Evolutionary conservation across 2,329 filamentous ascomycete species (phyloP), one percentile per base, ranked within the genome.

Genomic region (Cordyceps fumosorosea): DNA sequence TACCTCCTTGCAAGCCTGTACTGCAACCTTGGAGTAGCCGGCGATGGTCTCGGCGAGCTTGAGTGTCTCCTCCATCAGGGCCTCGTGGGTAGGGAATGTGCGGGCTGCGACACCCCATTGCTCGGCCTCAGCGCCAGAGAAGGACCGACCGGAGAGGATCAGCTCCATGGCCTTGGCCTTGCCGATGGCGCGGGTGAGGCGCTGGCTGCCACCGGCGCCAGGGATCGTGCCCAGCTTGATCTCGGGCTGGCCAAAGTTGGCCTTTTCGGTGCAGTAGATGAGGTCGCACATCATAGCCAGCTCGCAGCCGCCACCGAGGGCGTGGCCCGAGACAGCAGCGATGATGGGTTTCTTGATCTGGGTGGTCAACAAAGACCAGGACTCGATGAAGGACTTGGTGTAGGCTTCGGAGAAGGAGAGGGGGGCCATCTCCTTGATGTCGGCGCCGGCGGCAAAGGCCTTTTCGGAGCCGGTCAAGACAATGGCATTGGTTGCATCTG

Each of bases 361-460:
- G 22, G 88, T 91, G 29, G 91, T 89, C 53, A 97, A 84, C 65
- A 89, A 83, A 6, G 92, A 96, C 95, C 95, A 99, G 11, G 87
- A 87, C 74, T 96, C 92, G 76, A 99, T 98, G 76, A 99, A 99
- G 72, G 96, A 91, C 67, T 81, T 86, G 54, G 86, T 89, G 79
- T 97, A 98, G 45, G 95, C 93, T 66, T 88, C 81, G 65, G 90
- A 85, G 78, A 99, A 99, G 61, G 88, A 93, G 45, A 97, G 85
- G 64, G 91, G 88, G 34, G 91, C 90, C 95, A 99, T 99, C 78
- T 99, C 95, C 77, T 98, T 98, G 80, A 99, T 99, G 76, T 99
- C 95, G 64, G 95, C 95, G 57, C 95, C 95, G 51, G 95, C 93
- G 34, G 93, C 93, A 72, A 97, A 99, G 48, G 93, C 93, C 76